Conservation (phyloP, 768 basidiomycete genomes). For the Leccinum uliginosum region DNA sequence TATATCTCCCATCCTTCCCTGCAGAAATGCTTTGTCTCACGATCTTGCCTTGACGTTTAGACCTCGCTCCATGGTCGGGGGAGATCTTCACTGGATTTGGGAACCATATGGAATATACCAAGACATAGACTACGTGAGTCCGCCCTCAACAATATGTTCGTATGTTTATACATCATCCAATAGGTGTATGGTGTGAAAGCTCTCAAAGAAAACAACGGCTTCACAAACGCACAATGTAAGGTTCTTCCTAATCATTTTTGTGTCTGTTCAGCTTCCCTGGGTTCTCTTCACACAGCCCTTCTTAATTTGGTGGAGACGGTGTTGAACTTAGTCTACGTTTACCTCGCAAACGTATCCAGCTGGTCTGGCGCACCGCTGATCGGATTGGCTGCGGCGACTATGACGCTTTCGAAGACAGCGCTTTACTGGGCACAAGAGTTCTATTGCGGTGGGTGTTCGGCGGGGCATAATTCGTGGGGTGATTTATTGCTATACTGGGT, state of each 20-base stretch:
- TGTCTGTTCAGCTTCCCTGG: neutral
- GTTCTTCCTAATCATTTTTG: neutral
- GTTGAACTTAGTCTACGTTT: conserved; percentile 73
- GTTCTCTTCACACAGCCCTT: conserved; percentile 43
- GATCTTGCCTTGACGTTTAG: conserved; percentile 32
- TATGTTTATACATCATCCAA: conserved; percentile 30
- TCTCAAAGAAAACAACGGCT: conserved; percentile 64
- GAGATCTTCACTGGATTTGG: conserved; percentile 93
- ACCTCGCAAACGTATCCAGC: conserved; percentile 57
- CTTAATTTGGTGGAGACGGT: conserved; percentile 76
- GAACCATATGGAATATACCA: conserved; percentile 76
- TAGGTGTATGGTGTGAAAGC: conserved; percentile 74
- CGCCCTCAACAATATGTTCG: conserved; percentile 11
- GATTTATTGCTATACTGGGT: conserved; percentile 62
- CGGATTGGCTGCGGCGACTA: conserved; percentile 66
- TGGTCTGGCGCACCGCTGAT: conserved; percentile 69
- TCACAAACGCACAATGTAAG: conserved; percentile 82
- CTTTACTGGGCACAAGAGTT: conserved; percentile 83
- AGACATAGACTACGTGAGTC: conserved; percentile 46
- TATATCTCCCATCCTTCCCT: conserved; percentile 16
- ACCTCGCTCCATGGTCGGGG: conserved; percentile 82
- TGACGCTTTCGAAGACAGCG: conserved; percentile 83
- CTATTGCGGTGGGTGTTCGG: conserved; percentile 65
- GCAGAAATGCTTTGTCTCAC: neutral
- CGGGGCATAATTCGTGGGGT: conserved; percentile 64